Evolutionary conservation across 768 basidiomycete species (phyloP), one percentile per base, ranked within the genome.

Genomic region (Sporobolomyces roseus): DNA sequence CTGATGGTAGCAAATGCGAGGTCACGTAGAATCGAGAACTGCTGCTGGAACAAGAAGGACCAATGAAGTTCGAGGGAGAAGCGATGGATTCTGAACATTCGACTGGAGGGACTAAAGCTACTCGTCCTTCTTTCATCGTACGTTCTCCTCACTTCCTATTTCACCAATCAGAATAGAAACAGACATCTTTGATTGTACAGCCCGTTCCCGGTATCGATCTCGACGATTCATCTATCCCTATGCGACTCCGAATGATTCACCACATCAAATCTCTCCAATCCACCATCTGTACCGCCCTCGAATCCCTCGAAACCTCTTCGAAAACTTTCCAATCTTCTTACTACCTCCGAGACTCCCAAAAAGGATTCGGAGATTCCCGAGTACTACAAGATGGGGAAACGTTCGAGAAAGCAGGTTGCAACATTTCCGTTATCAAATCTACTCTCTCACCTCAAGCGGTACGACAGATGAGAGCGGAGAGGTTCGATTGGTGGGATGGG

Each of bases 391-490:
- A 75, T 49, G 80, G 81, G 21, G 82, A 86, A 0, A 81, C 89
- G 32, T 86, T 97, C 74, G 94, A 98, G 79, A 98, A 98, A 79
- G 94, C 89, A 5, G 94, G 96, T 2, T 91, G 97, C 53, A 97
- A 96, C 80, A 88, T 96, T 75, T 91, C 89, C 12, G 82, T 97
- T 77, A 90, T 98, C 1, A 85, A 97, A 75, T 93, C 93, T 29
- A 81, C 81, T 27, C 86, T 99, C 6, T 90, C 93, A 1, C 92
- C 92, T 0, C 81, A 87, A 35, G 96, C 92, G 8, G 88, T 97
- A 78, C 86, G 86, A 76, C 89, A 94, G 81, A 99, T 99, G 96
- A 84, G 90, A 59, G 89, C 91, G 41, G 90, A 98, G 79, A 96
- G 70, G 27, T 68, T 73, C 61, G 73, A 68, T 63, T 77, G 76